A percentile compares a stretch with the other conserved stretches of the same genome.
Evolutionary conservation across 108 stramenopile genomes (phyloP).

Genomic region (Nannochloropsis gaditana): DNA sequence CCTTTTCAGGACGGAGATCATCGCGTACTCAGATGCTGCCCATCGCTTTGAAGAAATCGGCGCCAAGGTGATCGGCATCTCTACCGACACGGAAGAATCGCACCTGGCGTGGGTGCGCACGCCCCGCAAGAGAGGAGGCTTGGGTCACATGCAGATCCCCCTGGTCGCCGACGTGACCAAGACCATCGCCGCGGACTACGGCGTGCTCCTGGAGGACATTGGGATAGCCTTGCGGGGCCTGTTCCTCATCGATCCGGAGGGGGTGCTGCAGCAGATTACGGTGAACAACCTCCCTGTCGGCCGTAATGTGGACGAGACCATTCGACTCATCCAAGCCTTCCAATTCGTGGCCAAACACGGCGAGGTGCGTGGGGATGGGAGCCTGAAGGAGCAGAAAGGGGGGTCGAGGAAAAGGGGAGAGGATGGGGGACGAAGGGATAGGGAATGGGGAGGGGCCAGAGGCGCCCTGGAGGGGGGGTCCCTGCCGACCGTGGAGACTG

Average conservation of each 20-base stretch:
- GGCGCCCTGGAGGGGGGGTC: neutral
- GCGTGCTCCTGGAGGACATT: constrained; percentile 49
- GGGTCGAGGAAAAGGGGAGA: neutral
- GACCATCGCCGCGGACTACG: constrained; percentile 54
- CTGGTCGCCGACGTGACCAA: constrained; percentile 57
- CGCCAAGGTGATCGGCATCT: constrained; percentile 41
- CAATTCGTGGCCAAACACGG: constrained; percentile 57
- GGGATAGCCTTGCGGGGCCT: constrained; percentile 54
- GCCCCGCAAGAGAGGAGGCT: constrained; percentile 54
- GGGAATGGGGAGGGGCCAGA: neutral
- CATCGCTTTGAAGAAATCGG: constrained; percentile 40
- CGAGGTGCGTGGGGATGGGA: constrained; percentile 40
- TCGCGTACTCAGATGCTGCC: constrained; percentile 48
- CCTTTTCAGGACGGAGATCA: constrained; percentile 57
- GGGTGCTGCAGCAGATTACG: constrained; percentile 50
- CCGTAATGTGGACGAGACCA: constrained; percentile 57
- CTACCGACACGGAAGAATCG: constrained; percentile 53
- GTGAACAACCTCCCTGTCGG: constrained; percentile 60
- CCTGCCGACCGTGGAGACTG: no score
- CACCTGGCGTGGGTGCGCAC: constrained; percentile 53
- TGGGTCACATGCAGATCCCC: constrained; percentile 59
- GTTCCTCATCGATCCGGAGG: constrained; percentile 59
- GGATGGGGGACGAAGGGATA: neutral
- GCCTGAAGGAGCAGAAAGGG: neutral
- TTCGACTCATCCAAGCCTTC: constrained; percentile 57